These are phyloP conservation scores for Crataegus laevigata DNA, from an alignment of 306 rosid species.

Conservation along the genomic window DNA sequence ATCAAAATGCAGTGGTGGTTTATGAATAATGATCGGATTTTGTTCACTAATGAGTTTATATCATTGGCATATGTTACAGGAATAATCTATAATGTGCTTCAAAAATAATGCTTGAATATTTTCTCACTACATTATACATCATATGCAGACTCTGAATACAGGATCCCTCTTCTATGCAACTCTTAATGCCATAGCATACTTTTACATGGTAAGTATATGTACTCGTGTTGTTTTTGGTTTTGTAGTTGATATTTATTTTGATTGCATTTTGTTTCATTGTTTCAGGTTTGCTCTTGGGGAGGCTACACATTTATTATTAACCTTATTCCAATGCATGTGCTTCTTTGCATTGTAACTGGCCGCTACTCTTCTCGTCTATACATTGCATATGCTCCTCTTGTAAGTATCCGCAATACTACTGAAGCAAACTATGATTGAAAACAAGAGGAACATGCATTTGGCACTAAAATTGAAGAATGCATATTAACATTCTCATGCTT, in stretches of 20 bases:
- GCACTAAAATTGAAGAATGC: not conserved
- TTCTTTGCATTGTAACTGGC: slow-evolving; percentile 90
- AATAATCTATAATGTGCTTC: not conserved
- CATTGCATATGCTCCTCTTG: slow-evolving; percentile 95
- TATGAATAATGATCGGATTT: not conserved
- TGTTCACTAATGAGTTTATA: not conserved
- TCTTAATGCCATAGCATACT: slow-evolving; percentile 86
- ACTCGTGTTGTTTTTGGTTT: slow-evolving; percentile 10
- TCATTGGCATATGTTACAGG: slow-evolving; percentile 3
- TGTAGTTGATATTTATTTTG: slow-evolving; percentile 4
- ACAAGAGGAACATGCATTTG: not conserved
- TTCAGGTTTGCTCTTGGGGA: slow-evolving; percentile 99
- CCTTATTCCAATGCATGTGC: slow-evolving; percentile 98
- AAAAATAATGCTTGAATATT: slow-evolving; percentile 1
- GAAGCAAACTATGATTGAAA: not conserved
- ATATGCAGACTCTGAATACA: slow-evolving; percentile 81
- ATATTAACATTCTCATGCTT: not conserved
- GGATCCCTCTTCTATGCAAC: slow-evolving; percentile 99
- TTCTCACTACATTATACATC: slow-evolving; percentile 30
- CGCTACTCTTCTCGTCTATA: slow-evolving; percentile 92
- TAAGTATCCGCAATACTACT: slow-evolving; percentile 41
- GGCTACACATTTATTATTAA: slow-evolving; percentile 98
- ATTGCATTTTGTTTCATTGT: slow-evolving; percentile 15
- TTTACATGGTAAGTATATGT: slow-evolving; percentile 72
- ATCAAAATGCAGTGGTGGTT: not conserved